Base-by-base conservation (phyloP, 1,284 basidiomycete species). In the Austropuccinia psidii region DNA sequence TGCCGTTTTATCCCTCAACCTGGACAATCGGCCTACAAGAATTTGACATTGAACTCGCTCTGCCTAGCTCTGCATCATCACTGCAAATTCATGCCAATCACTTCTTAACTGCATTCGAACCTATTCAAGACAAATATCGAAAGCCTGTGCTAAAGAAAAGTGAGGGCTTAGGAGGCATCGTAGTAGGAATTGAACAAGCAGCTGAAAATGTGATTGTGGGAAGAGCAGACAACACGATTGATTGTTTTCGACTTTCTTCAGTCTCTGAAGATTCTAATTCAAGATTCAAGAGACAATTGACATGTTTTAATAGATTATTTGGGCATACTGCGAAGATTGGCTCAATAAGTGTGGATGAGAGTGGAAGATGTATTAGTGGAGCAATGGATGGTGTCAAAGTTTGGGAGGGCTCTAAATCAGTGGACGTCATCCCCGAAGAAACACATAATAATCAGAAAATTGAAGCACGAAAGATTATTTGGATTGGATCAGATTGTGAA, bases 1-100 rank as follows among this genome's bases (percentile, higher is more conserved):
- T 55, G 37, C 68, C 68, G 11, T 70, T 70, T 31, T 70, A 70
- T 70, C 68, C 68, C 45, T 29, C 50, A 27, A 31, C 66, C n/a
- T 68, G 66, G 66, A 68, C 66, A n/a, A 43, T 68, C 37, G 66
- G 66, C 7, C n/a, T 68, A 43, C 66, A 68, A 68, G 66, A 68
- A 43, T 57, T 68, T 47, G 54, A 68, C 15, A 43, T 68, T 58
- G 66, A 68, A 57, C 24, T 68, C 39, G 50, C 27, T 35, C 41
- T 31, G 8, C 50, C 61, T 31, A 27, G 45, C 19, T 62, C 60
- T 15, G 27, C 37, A 21, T 67, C 27, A 4, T 39, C n/a, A 5
- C 37, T 57, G 1, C n/a, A 57, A 57, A 55, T 68, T 35, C 17
- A 43, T 27, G 57, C 35, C 4, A 68, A 55, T 35, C 66, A 31